Evolutionary conservation across 352 stramenopile species (phyloP).

Genomic region (Saprolegnia diclina): DNA sequence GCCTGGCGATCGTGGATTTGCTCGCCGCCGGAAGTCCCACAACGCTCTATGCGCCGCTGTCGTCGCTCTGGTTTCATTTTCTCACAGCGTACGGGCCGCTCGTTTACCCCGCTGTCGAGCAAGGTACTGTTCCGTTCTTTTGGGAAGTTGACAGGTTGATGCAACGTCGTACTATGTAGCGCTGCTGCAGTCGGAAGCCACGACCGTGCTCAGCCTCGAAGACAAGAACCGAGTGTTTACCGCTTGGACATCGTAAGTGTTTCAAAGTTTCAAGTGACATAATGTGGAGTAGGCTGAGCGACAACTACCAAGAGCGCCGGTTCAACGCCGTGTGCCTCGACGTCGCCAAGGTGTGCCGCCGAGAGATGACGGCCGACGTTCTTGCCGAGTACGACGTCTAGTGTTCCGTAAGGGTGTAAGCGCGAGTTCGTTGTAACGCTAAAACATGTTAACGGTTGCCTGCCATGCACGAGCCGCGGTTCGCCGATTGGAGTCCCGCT

Average conservation of each 20-base stretch:
- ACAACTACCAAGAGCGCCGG: slow-evolving; percentile 24
- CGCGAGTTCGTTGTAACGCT: too few relatives aligned
- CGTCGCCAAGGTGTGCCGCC: slow-evolving; percentile 25
- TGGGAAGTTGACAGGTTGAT: background rate
- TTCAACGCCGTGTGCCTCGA: slow-evolving; percentile 16
- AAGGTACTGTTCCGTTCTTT: background rate
- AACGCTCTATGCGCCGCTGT: slow-evolving; percentile 8
- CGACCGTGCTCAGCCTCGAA: background rate
- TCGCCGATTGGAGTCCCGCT: background rate
- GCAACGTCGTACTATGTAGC: background rate
- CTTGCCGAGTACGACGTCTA: slow-evolving; percentile 17
- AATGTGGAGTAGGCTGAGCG: slow-evolving; percentile 1
- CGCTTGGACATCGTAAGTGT: slow-evolving; percentile 2
- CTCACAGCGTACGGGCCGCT: slow-evolving; percentile 5
- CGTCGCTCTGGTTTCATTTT: slow-evolving; percentile 6
- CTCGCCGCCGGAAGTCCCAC: slow-evolving; percentile 4
- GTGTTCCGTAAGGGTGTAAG: too few relatives aligned
- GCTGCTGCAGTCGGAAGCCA: background rate
- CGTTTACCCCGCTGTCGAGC: slow-evolving; percentile 9
- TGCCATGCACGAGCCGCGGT: background rate
- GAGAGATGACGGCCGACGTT: slow-evolving; percentile 21
- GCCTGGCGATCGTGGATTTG: background rate
- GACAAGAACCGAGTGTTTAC: background rate
- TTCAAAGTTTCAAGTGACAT: slow-evolving; percentile 6
- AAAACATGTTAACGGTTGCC: too few relatives aligned